Evolutionary conservation across 2,329 filamentous ascomycete genomes (phyloP).

Genomic region (Aspergillus quadricinctus): DNA sequence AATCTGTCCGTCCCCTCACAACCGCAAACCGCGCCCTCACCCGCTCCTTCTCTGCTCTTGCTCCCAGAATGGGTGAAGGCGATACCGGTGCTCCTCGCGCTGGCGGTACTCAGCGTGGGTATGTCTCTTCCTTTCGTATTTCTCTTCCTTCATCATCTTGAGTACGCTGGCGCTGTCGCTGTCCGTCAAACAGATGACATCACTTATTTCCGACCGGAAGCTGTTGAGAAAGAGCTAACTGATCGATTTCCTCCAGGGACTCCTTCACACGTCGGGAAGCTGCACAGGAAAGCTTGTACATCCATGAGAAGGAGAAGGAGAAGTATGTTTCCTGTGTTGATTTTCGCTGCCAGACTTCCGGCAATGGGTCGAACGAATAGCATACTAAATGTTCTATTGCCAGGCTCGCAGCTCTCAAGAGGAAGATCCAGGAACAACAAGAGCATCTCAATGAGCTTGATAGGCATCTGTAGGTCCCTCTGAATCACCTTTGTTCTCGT

Average conservation of each 20-base stretch:
- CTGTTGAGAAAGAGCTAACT: neutral
- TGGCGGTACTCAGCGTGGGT: constrained; percentile 36
- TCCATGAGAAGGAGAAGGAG: constrained; percentile 81
- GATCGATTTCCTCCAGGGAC: constrained; percentile 55
- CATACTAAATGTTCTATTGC: constrained; percentile 4
- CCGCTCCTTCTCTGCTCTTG: constrained; percentile 61
- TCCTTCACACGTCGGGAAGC: constrained; percentile 89
- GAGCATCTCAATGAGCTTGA: constrained; percentile 79
- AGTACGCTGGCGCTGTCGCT: neutral
- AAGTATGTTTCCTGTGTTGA: constrained; percentile 53
- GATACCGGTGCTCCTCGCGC: constrained; percentile 56
- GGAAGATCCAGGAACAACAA: constrained; percentile 69
- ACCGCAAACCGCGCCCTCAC: constrained; percentile 49
- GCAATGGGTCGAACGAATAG: neutral
- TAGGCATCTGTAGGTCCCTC: constrained; percentile 69
- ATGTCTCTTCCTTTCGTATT: constrained; percentile 16
- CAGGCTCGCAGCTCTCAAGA: constrained; percentile 65
- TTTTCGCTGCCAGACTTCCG: neutral
- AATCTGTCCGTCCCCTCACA: constrained; percentile 55
- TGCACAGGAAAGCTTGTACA: constrained; percentile 78
- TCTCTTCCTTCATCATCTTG: neutral
- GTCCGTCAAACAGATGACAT: constrained; percentile 15
- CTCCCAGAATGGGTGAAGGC: constrained; percentile 62
- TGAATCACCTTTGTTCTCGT: neutral
- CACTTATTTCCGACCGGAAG: neutral